Conservation (phyloP, 2,329 filamentous ascomycete species). For the Alternaria dauci region DNA sequence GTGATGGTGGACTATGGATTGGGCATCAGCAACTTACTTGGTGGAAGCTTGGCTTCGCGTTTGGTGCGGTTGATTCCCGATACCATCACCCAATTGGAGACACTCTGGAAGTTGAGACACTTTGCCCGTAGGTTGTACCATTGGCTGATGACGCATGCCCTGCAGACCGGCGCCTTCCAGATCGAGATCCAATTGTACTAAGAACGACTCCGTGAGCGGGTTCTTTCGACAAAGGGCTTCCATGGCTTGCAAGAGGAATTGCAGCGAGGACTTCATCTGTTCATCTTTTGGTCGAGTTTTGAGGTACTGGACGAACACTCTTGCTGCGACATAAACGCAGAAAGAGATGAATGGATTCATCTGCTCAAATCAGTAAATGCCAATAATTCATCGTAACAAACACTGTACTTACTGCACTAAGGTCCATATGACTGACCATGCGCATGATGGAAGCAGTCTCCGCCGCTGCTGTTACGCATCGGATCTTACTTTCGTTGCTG, state of each 20-base stretch:
- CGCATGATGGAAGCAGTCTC: slow-evolving; percentile 96
- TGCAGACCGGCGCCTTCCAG: slow-evolving; percentile 73
- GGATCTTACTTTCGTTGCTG: slow-evolving; percentile 86
- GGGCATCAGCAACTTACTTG: slow-evolving; percentile 27
- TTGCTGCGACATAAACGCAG: slow-evolving; percentile 92
- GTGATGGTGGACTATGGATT: slow-evolving; percentile 18
- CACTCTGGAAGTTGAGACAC: slow-evolving; percentile 13
- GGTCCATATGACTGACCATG: slow-evolving; percentile 88
- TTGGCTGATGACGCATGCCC: slow-evolving; percentile 61
- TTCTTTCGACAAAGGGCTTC: slow-evolving; percentile 87
- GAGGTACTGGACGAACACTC: slow-evolving; percentile 96
- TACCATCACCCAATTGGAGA: slow-evolving; percentile 14
- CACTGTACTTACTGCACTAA: slow-evolving; percentile 72
- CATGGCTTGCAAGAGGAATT: slow-evolving; percentile 91
- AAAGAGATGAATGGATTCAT: slow-evolving; percentile 97
- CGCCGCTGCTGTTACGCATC: slow-evolving; percentile 91
- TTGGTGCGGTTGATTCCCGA: slow-evolving; percentile 2
- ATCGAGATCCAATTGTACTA: slow-evolving; percentile 92
- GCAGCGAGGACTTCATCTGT: slow-evolving; percentile 79
- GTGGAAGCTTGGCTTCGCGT: neutral
- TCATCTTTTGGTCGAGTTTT: slow-evolving; percentile 89
- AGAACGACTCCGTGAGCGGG: slow-evolving; percentile 90
- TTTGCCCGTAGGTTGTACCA: slow-evolving; percentile 24
- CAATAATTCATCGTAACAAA: neutral
- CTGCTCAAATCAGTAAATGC: slow-evolving; percentile 57